Evolutionary conservation across 495 filamentous ascomycete species (phyloP).

Genomic region (Lepraria neglecta): DNA sequence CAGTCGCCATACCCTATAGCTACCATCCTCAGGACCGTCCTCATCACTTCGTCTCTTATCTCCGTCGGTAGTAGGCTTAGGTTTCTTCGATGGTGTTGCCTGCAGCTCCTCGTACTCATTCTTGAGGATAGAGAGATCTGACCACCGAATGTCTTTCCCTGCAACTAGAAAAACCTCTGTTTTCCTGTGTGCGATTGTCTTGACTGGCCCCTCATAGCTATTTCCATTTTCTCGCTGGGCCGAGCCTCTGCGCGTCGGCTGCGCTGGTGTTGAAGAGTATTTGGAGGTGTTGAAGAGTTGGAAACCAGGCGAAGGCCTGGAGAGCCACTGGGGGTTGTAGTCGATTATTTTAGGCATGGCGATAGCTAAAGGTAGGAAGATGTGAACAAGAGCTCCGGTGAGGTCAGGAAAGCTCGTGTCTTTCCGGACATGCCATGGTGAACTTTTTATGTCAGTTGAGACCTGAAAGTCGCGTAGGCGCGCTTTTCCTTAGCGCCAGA

Average conservation of each 20-base stretch:
- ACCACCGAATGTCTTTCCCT: slow-evolving; percentile 82
- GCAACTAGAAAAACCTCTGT: slow-evolving; percentile 79
- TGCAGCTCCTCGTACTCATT: slow-evolving; percentile 56
- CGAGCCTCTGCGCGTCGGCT: slow-evolving; percentile 22
- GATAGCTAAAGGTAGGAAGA: neutral
- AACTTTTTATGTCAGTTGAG: neutral
- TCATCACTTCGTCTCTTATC: slow-evolving; percentile 11
- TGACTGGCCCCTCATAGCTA: slow-evolving; percentile 49
- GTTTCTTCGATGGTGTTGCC: slow-evolving; percentile 29
- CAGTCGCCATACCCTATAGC: slow-evolving; percentile 23
- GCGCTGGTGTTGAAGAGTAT: slow-evolving; percentile 27
- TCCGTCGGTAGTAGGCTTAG: slow-evolving; percentile 5
- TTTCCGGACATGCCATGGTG: too few relatives aligned
- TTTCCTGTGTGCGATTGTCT: slow-evolving; percentile 65
- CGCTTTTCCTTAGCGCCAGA: slow-evolving; percentile 12
- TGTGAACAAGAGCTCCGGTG: neutral
- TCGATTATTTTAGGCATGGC: slow-evolving; percentile 73
- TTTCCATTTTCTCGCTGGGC: slow-evolving; percentile 28
- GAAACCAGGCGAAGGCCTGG: slow-evolving; percentile 64
- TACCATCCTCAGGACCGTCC: slow-evolving; percentile 20
- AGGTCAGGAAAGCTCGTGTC: neutral
- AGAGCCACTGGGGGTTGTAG: slow-evolving; percentile 79
- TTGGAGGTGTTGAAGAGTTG: slow-evolving; percentile 54
- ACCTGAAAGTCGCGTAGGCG: slow-evolving; percentile 11
- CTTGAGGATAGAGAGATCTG: slow-evolving; percentile 67